Percentiles rank a stretch among this genome's conserved stretches.
phyloP scores from a whole-genome alignment of 2,329 filamentous ascomycete species.

The Diplodia intermedia region DNA sequence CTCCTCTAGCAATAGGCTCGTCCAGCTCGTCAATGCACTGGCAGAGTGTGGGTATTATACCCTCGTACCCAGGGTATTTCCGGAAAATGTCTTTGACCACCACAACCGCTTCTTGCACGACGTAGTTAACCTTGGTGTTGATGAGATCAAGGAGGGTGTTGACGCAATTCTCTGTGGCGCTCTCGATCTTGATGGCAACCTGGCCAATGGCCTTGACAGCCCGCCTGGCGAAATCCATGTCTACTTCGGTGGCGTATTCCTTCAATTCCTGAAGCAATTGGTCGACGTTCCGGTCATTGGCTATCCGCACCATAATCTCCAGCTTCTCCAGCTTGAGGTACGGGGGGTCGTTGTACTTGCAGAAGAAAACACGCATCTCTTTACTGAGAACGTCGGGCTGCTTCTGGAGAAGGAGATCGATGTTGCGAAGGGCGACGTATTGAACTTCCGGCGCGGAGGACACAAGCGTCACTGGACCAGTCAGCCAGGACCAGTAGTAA shows the following conservation, averaged over 20 bases:
- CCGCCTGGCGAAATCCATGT: slow-evolving; percentile 97
- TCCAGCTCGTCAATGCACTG: slow-evolving; percentile 97
- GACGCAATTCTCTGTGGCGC: slow-evolving; percentile 92
- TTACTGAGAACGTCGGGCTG: slow-evolving; percentile 97
- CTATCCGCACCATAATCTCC: slow-evolving; percentile 99
- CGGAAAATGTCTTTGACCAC: slow-evolving; percentile 99
- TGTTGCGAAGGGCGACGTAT: slow-evolving; percentile 95
- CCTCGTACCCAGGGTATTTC: slow-evolving; percentile 97
- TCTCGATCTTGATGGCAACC: slow-evolving; percentile 98
- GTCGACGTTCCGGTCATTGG: slow-evolving; percentile 95
- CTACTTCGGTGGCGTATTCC: slow-evolving; percentile 96
- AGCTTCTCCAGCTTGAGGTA: slow-evolving; percentile 98
- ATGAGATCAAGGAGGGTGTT: slow-evolving; percentile 93
- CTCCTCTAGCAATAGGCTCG: slow-evolving; percentile 87
- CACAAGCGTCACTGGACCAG: slow-evolving; percentile 81
- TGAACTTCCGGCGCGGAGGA: slow-evolving; percentile 96
- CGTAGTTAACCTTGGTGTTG: slow-evolving; percentile 97
- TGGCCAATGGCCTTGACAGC: slow-evolving; percentile 97
- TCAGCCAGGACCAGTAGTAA: slow-evolving; percentile 37
- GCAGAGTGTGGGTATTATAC: slow-evolving; percentile 95
- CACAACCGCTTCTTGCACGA: slow-evolving; percentile 97
- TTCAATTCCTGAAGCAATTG: slow-evolving; percentile 93
- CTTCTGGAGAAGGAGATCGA: slow-evolving; percentile 92
- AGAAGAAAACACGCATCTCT: slow-evolving; percentile 97
- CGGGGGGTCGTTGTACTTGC: slow-evolving; percentile 98